These are phyloP conservation scores for Ceriops zippeliana DNA, from an alignment of 345 rosid species.

Conservation along the genomic window DNA sequence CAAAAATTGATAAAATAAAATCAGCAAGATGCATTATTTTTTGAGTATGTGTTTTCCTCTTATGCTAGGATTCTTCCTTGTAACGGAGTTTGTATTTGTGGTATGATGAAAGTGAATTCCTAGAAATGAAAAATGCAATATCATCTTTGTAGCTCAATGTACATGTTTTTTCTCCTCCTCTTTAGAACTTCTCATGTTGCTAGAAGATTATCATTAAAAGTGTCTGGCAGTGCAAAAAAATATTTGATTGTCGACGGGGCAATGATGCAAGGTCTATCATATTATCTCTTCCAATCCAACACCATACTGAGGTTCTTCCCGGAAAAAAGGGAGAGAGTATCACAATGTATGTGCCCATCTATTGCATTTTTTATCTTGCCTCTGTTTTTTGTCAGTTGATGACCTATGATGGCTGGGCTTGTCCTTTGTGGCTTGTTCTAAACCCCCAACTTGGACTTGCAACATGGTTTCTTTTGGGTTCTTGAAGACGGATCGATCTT, in stretches of 20 bases:
- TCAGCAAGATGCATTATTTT: slow-evolving; percentile 22
- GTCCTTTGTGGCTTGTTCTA: not conserved
- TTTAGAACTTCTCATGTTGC: slow-evolving; percentile 6
- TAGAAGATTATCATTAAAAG: slow-evolving; percentile 4
- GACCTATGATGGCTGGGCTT: not conserved
- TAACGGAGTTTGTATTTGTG: slow-evolving; percentile 18
- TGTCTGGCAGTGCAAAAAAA: not conserved
- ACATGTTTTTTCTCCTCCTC: not conserved
- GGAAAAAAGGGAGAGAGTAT: slow-evolving; percentile 2
- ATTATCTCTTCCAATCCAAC: not conserved
- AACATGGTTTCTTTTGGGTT: not conserved
- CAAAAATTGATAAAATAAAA: slow-evolving; percentile 47
- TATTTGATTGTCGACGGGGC: slow-evolving; percentile 8
- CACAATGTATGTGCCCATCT: not conserved
- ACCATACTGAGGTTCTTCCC: not conserved
- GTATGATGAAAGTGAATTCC: slow-evolving; percentile 16
- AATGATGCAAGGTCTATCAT: slow-evolving; percentile 10
- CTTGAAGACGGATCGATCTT: not conserved
- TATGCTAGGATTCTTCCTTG: slow-evolving; percentile 24
- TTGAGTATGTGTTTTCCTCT: slow-evolving; percentile 13
- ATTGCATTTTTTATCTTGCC: not conserved
- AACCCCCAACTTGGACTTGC: not conserved
- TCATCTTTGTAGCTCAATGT: slow-evolving; percentile 7
- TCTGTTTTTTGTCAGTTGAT: not conserved
- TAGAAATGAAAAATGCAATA: slow-evolving; percentile 12